These are phyloP conservation scores for Volvariella volvacea DNA, from an alignment of 1,284 basidiomycete genomes.

Conservation along the genomic window DNA sequence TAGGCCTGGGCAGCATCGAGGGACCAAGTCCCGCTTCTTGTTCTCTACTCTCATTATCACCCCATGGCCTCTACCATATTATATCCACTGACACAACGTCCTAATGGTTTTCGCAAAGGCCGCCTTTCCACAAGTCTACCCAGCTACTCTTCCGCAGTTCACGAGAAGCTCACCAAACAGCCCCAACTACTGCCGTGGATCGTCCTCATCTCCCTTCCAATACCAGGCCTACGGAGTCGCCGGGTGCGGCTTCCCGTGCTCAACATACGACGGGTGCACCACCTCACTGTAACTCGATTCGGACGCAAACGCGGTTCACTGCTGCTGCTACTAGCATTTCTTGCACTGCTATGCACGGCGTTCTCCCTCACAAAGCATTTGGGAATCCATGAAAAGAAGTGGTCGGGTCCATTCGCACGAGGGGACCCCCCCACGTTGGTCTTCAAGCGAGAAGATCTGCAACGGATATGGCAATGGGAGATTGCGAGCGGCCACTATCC, in stretches of 20 bases:
- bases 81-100: conserved; percentile 40
- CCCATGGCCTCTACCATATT: conserved; percentile 10
- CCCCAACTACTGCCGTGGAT: conserved; percentile 47
- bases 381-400: conserved; percentile 50
- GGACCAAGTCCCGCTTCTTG: too few relatives aligned
- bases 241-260: conserved; percentile 49
- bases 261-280: conserved; percentile 58
- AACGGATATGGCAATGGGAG: conserved; percentile 92
- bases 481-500: conserved; percentile 88
- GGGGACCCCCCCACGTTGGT: conserved; percentile 73
- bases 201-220: conserved; percentile 48
- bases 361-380: conserved; percentile 57
- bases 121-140: background rate
- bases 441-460: conserved; percentile 69
- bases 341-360: conserved; percentile 43
- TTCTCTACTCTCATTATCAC: too few relatives aligned
- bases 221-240: conserved; percentile 50
- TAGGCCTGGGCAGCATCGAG: too few relatives aligned
- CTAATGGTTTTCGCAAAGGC: conserved; percentile 19
- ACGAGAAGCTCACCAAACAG: conserved; percentile 60
- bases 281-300: conserved; percentile 49
- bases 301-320: conserved; percentile 50
- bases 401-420: conserved; percentile 64
- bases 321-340: conserved; percentile 40
- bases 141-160: conserved; percentile 43